Evolutionary conservation across 73 alveolate species (phyloP), one percentile per base, ranked within the genome.

Genomic region (Uronychia binucleata): DNA sequence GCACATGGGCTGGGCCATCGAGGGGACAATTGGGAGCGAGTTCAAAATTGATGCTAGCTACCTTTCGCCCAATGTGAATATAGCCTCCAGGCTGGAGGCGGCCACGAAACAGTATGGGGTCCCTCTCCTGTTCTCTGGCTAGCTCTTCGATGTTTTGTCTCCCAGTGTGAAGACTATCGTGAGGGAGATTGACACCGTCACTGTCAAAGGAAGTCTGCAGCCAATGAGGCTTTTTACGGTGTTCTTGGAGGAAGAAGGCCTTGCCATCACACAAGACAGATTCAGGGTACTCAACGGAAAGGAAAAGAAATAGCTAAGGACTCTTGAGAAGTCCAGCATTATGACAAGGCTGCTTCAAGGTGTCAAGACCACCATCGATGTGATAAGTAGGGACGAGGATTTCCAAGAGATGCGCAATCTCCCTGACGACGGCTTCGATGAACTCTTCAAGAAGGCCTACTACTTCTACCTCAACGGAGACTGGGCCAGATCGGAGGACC

Each of bases 1-100:
- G 76, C 99, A 96, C 82, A 80, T 92, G 75, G 99, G 99, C 14
- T 97, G 97, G 96, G 97, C 99, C 1, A 96, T 96, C 74, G 99
- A 96, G 91, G 98, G 99, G 5, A 97, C 98, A 1, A 96, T 96
- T 34, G 99, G 99, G 57, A 93, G 98, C 26, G 84, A 84, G 96
- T 95, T 93, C 86, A 96, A 96, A 91, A 95, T 96, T 31, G 99
- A 96, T 86, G 99, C 99, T 32, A 95, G 98, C 25, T 96, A 96
- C 80, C 93, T 96, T 74, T 90, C 97, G 30, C 96, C 98, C 32
- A 85, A 95, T 88, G 98, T 95, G 28, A 93, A 95, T 86, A 86
- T 95, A 92, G 98, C 98, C 19, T 79, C 93, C 79, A 75, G 93
- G 76, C 88, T 95, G 30, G 96, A 90, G 35, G 96, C 96, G 0